Evolutionary conservation across 441 rosid species (phyloP).

Genomic region (Eugenia klotzschiana): DNA sequence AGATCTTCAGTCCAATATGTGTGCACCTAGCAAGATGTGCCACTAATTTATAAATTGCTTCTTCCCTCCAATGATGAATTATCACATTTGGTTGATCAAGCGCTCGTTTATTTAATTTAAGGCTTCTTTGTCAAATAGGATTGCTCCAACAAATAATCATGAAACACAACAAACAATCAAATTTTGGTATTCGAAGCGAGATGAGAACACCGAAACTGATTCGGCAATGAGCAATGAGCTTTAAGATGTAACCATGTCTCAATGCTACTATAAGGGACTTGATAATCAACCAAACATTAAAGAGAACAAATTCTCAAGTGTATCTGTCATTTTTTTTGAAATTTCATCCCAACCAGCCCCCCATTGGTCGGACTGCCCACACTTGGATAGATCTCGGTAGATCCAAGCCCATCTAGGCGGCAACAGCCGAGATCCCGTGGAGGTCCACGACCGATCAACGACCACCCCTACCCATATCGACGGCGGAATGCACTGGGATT

Average conservation of each 20-base stretch:
- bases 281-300: background rate
- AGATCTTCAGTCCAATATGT: background rate
- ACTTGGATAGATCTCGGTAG: background rate
- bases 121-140: background rate
- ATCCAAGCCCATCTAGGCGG: background rate
- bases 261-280: background rate
- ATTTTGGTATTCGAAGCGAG: background rate
- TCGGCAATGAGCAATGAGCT: background rate
- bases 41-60: background rate
- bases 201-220: background rate
- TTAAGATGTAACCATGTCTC: background rate
- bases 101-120: background rate
- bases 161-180: background rate
- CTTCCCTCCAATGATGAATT: background rate
- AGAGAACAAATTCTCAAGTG: background rate
- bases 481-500: too few relatives aligned
- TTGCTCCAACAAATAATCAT: background rate
- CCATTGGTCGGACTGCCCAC: background rate
- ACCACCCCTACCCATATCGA: too few relatives aligned
- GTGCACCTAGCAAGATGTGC: background rate
- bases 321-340: background rate
- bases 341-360: background rate
- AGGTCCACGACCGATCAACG: background rate
- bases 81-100: background rate
- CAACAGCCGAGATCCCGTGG: rapidly evolving